Conservation (phyloP, 129 eudicot species). For the Pittosporum tobira region DNA sequence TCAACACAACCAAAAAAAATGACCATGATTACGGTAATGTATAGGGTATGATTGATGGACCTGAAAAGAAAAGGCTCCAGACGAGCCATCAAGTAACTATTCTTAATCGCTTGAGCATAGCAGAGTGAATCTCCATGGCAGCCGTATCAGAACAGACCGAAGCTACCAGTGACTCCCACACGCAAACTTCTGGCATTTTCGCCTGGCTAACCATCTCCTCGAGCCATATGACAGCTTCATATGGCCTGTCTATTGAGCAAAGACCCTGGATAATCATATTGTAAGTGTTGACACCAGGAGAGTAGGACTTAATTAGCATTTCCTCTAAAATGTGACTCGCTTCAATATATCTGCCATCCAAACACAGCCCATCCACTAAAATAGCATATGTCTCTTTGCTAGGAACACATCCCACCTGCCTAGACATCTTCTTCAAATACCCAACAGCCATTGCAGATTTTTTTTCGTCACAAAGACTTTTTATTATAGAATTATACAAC, state of each 20-base stretch:
- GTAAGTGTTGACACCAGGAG: conserved; percentile 41
- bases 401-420: conserved; percentile 55
- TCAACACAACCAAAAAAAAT: conserved; percentile 51
- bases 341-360: conserved; percentile 52
- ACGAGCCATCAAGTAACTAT: conserved; percentile 5
- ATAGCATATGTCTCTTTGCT: conserved; percentile 47
- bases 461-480: conserved; percentile 55
- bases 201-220: conserved; percentile 82
- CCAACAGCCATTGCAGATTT: conserved; percentile 40
- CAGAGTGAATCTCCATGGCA: conserved; percentile 13
- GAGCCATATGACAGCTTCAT: conserved; percentile 72
- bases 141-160: conserved; percentile 27
- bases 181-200: conserved; percentile 39
- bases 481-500: conserved; percentile 48
- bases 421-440: conserved; percentile 49
- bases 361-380: conserved; percentile 62
- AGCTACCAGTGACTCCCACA: conserved; percentile 50
- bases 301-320: conserved; percentile 48
- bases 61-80: background rate
- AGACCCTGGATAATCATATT: conserved; percentile 54
- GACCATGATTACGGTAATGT: conserved; percentile 51
- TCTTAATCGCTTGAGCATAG: conserved; percentile 12
- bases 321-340: conserved; percentile 66
- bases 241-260: conserved; percentile 45
- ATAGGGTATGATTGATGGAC: no score